Evolutionary conservation across 805 yeast species (phyloP).

Genomic region (Candida nemodendra): DNA sequence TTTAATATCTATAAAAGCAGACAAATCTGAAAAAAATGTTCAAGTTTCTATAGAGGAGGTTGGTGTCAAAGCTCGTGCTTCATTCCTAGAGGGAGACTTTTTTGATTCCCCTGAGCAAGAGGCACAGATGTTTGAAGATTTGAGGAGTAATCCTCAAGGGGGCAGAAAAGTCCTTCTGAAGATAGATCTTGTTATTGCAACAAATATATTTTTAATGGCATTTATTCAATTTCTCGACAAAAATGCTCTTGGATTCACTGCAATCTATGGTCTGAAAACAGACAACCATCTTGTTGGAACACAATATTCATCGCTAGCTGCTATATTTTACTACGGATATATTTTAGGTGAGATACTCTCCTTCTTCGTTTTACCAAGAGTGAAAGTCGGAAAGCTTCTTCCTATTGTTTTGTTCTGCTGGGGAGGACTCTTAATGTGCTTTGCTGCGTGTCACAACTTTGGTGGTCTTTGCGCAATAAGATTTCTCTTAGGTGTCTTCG

Average conservation of each 20-base stretch:
- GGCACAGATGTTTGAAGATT: not conserved
- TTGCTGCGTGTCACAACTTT: conserved; percentile 40
- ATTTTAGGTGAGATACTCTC: conserved; percentile 41
- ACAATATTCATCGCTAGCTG: conserved; percentile 46
- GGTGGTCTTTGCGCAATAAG: conserved; percentile 43
- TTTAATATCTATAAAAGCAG: no score
- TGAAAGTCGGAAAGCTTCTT: conserved; percentile 40
- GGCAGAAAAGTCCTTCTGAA: conserved; percentile 11
- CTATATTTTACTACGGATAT: conserved; percentile 49
- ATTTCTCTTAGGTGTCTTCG: conserved; percentile 49
- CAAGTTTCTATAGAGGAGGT: no score
- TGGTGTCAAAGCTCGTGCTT: no score
- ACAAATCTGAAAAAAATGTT: no score
- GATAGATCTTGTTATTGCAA: conserved; percentile 15
- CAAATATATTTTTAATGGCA: conserved; percentile 14
- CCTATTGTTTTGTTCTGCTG: conserved; percentile 35
- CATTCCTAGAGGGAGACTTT: no score
- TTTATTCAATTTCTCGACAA: conserved; percentile 20
- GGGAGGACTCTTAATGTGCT: conserved; percentile 42
- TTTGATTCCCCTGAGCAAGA: conserved; percentile 1
- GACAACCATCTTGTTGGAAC: conserved; percentile 46
- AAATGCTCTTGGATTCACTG: conserved; percentile 29
- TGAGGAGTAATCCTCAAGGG: not conserved
- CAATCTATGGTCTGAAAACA: conserved; percentile 42
- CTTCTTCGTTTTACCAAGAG: conserved; percentile 39